These are phyloP conservation scores for Lecanoromycetidae sp. DNA, from an alignment of 2,329 filamentous ascomycete genomes.

Conservation along the genomic window DNA sequence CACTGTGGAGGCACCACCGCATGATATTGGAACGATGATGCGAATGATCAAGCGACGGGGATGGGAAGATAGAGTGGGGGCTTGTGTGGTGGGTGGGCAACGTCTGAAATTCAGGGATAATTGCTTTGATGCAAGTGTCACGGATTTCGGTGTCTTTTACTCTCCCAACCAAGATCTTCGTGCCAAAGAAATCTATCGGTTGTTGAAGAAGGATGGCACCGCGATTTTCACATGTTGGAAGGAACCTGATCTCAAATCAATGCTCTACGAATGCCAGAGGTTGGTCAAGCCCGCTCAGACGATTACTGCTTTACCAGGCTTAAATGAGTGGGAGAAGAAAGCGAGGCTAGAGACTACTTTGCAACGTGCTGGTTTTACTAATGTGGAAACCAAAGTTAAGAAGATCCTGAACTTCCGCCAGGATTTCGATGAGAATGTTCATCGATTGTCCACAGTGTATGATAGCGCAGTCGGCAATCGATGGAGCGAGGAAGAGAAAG, in stretches of 20 bases:
- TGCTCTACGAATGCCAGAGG: neutral
- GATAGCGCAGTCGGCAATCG: too few relatives aligned
- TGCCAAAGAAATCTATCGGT: slow-evolving; percentile 29
- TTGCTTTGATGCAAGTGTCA: slow-evolving; percentile 30
- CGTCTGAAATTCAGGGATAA: slow-evolving; percentile 22
- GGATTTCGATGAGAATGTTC: too few relatives aligned
- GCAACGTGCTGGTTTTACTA: too few relatives aligned
- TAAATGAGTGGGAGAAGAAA: neutral
- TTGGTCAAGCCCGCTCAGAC: neutral
- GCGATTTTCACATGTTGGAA: slow-evolving; percentile 26
- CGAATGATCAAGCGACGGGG: slow-evolving; percentile 3
- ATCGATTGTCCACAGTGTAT: too few relatives aligned
- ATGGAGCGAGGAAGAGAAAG: too few relatives aligned
- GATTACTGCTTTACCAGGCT: neutral
- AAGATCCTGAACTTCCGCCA: too few relatives aligned
- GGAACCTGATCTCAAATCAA: neutral
- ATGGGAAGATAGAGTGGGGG: slow-evolving; percentile 1
- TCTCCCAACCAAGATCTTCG: slow-evolving; percentile 24
- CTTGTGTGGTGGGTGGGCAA: slow-evolving; percentile 20
- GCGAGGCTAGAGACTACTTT: too few relatives aligned
- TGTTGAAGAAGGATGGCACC: slow-evolving; percentile 27
- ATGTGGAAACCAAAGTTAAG: too few relatives aligned
- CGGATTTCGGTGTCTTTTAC: slow-evolving; percentile 31
- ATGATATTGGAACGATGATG: slow-evolving; percentile 7
- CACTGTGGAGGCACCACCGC: neutral